Evolutionary conservation across 352 stramenopile genomes (phyloP).

Genomic region (Globisporangium paroecandrum): DNA sequence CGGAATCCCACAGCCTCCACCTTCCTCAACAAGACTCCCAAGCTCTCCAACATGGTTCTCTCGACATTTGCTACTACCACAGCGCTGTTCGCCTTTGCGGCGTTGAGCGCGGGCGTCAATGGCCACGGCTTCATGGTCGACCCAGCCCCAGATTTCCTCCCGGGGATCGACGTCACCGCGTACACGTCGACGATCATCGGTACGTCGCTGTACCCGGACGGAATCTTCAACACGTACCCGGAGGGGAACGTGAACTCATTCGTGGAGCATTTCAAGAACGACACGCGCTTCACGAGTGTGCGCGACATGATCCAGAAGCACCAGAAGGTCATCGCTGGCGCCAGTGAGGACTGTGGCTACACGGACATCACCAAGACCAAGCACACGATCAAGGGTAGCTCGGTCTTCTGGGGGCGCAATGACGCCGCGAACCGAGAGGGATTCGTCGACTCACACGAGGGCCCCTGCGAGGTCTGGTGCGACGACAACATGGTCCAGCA

Average conservation of each 20-base stretch:
- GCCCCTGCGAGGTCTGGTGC: constrained; percentile 47
- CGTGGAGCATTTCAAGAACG: constrained; percentile 14
- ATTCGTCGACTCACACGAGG: constrained; percentile 35
- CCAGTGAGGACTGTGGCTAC: constrained; percentile 14
- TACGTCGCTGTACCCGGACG: constrained; percentile 9
- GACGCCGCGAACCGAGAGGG: constrained; percentile 22
- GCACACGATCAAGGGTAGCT: constrained; percentile 23
- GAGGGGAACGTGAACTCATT: constrained; percentile 14
- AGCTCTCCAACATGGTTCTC: neutral
- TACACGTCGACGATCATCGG: constrained; percentile 12
- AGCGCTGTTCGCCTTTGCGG: neutral
- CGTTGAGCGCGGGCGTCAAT: neutral
- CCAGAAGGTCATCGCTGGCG: neutral
- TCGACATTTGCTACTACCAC: neutral
- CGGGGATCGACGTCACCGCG: constrained; percentile 7
- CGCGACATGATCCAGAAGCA: constrained; percentile 13
- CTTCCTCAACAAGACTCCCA: neutral
- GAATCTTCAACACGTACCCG: constrained; percentile 10
- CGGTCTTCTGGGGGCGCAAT: constrained; percentile 34
- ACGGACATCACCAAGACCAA: constrained; percentile 23
- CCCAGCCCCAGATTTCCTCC: constrained; percentile 8
- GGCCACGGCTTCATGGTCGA: constrained; percentile 10
- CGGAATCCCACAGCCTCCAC: no score
- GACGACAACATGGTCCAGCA: constrained; percentile 38
- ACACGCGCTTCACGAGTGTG: constrained; percentile 7